phyloP scores from a whole-genome alignment of 805 yeast genomes.

The Komagataella pastoris region DNA sequence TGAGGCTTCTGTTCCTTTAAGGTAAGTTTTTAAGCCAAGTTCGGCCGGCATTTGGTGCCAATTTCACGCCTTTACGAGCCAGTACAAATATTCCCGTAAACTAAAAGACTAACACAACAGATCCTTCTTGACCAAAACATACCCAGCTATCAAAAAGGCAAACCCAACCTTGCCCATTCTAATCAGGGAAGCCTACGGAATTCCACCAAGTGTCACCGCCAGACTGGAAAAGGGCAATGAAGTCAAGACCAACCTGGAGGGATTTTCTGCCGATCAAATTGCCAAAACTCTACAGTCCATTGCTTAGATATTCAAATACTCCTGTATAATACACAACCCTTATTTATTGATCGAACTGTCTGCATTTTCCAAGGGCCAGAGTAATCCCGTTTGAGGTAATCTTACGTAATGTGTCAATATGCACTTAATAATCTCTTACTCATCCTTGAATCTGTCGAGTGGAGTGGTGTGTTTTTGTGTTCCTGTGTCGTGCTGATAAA shows the following conservation, averaged over 20 bases:
- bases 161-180: slow-evolving; percentile 62
- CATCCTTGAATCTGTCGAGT: not conserved
- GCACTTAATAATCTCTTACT: not conserved
- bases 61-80: not conserved
- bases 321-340: not conserved
- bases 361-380: too few species aligned
- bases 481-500: not conserved
- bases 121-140: slow-evolving; percentile 46
- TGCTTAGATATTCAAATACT: not conserved
- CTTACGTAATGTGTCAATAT: not conserved
- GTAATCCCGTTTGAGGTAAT: too few species aligned
- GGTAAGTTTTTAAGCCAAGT: slow-evolving; percentile 17
- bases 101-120: slow-evolving; percentile 15
- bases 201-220: slow-evolving; percentile 62
- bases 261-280: slow-evolving; percentile 32
- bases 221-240: slow-evolving; percentile 51
- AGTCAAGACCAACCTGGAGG: slow-evolving; percentile 32
- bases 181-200: slow-evolving; percentile 65
- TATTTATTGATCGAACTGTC: not conserved
- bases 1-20: slow-evolving; percentile 52
- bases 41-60: not conserved
- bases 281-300: slow-evolving; percentile 14
- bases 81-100: not conserved
- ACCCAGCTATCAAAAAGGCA: slow-evolving; percentile 48
- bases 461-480: not conserved